Evolutionary conservation across 2,329 filamentous ascomycete species (phyloP), one percentile per base, ranked within the genome.

Genomic region (Coleophoma cylindrospora): DNA sequence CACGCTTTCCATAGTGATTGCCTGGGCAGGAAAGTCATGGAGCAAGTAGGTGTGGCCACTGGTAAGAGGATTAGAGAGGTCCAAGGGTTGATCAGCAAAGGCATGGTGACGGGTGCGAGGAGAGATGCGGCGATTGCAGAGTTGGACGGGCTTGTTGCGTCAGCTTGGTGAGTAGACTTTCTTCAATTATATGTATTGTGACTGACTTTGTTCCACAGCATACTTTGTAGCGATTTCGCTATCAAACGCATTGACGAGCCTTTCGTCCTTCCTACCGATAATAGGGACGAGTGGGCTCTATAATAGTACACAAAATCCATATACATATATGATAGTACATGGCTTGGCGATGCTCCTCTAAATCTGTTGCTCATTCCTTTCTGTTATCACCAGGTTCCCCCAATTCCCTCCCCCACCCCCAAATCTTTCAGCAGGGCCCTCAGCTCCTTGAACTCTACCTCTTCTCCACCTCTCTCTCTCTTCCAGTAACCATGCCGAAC

Each of bases 1-100:
- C 94, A 99, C 69, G 89, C 91, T 3, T 99, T 99, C 64, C 94
- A 99, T 68, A 92, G 89, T 40, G 94, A 99, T 66, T 99, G 94
- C 66, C 71, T 99, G 45, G 92, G 90, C 0, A 85, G 83, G 61
- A 87, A 87, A 64, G 90, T 97, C 1, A 77, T 96, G 48, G 88
- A 92, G 66, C 85, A 90, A 57, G 84, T 86, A 1, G 89, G 90
- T 0, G 74, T 85, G 47, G 86, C 83, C 15, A 89, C 86, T 69
- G 83, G 86, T 14, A 85, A 85, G 66, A 78, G 88, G 57, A 96
- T 99, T 58, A 81, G 82, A 53, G 91, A 96, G 68, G 73, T 96
- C 57, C 91, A 97, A 72, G 77, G 81, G 48, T 86, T 91, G 66
- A 86, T 97, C 57, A 86, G 84, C 57, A 87, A 86, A 65, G 90